These are phyloP conservation scores for Penicillium sp. DNA, from an alignment of 2,329 filamentous ascomycete genomes.

Conservation along the genomic window DNA sequence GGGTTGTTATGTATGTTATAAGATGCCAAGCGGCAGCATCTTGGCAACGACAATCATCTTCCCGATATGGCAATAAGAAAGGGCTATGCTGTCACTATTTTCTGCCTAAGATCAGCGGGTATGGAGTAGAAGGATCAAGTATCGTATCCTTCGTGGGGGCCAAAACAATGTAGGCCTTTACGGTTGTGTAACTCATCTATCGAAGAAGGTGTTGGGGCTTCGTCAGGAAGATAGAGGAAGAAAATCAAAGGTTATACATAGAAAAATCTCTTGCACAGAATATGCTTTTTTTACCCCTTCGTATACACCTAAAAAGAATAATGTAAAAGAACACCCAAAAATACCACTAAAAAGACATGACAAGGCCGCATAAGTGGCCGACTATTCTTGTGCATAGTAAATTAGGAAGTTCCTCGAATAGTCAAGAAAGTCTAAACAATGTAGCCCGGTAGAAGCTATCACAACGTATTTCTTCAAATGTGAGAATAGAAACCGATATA, in stretches of 20 bases:
- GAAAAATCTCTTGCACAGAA: too few relatives aligned
- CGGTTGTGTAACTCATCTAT: not conserved
- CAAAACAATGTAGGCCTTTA: not conserved
- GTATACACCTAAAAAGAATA: too few relatives aligned
- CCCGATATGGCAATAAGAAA: not conserved
- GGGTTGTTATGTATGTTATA: not conserved
- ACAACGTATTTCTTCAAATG: too few relatives aligned
- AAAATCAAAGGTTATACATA: too few relatives aligned
- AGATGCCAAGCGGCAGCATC: not conserved
- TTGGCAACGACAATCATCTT: not conserved
- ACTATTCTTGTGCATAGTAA: not conserved
- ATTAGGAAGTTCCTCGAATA: not conserved
- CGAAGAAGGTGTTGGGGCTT: not conserved
- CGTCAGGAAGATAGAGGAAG: not conserved
- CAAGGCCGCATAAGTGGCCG: too few relatives aligned
- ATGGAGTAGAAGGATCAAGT: not conserved
- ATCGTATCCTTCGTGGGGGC: not conserved
- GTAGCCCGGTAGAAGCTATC: too few relatives aligned
- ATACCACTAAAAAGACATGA: too few relatives aligned
- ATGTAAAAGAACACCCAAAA: too few relatives aligned
- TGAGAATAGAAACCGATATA: too few relatives aligned
- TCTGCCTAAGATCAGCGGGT: not conserved
- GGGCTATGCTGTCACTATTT: not conserved
- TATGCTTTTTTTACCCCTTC: too few relatives aligned
- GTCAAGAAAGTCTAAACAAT: too few relatives aligned